Conservation (phyloP, 129 eudicot species). For the Centella asiatica region DNA sequence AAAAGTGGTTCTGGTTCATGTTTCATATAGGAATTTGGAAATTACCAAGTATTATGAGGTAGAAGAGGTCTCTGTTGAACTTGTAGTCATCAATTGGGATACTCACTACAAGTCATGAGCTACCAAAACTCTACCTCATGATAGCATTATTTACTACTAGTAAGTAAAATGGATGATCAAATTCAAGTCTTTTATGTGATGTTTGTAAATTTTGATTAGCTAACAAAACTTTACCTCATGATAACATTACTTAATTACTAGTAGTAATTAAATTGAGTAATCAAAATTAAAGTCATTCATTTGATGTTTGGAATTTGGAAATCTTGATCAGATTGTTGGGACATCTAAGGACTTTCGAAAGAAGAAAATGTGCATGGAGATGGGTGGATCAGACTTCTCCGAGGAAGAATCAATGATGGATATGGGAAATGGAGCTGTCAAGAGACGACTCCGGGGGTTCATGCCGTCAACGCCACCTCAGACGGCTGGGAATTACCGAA, state of each 20-base stretch:
- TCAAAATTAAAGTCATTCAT: not conserved
- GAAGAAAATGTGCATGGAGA: slow-evolving; percentile 8
- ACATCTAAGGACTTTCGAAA: slow-evolving; percentile 18
- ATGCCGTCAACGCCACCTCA: slow-evolving; percentile 34
- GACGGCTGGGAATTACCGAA: slow-evolving; percentile 11
- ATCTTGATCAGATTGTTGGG: slow-evolving; percentile 26
- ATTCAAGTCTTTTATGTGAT: not conserved
- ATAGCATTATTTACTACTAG: not conserved
- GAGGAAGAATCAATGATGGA: slow-evolving; percentile 20
- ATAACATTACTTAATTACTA: not conserved
- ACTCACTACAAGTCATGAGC: too few species aligned
- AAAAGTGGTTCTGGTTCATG: not conserved
- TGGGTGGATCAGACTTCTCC: slow-evolving; percentile 8
- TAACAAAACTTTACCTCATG: not conserved
- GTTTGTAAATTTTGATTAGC: not conserved
- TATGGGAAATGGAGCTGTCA: not conserved
- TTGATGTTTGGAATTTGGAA: not conserved
- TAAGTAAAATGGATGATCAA: not conserved
- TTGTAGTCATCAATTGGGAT: too few species aligned
- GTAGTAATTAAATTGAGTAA: not conserved
- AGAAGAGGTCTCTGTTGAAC: too few species aligned
- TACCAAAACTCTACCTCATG: too few species aligned
- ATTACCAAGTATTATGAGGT: too few species aligned
- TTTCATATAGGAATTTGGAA: not conserved
- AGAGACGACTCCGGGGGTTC: slow-evolving; percentile 22